Percentiles rank a stretch among this genome's conserved stretches.
Evolutionary conservation across 805 yeast genomes (phyloP).

Genomic region (Candida bentonensis): DNA sequence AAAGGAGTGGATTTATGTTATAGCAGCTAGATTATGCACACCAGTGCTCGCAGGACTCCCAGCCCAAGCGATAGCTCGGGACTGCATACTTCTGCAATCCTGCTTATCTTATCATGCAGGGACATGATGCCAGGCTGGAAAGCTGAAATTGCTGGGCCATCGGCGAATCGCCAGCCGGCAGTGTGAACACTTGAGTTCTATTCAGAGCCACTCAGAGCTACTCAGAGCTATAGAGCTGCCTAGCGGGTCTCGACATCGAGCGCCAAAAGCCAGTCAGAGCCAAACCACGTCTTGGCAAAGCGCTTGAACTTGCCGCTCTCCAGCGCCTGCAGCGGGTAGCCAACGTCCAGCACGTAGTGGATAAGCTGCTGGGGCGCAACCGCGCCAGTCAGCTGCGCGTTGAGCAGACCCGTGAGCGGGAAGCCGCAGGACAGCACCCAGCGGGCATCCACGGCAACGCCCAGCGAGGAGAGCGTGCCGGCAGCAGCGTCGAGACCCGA

Average conservation of each 20-base stretch:
- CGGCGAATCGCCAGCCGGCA: no score
- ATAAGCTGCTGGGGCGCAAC: constrained; percentile 33
- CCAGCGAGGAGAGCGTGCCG: constrained; percentile 29
- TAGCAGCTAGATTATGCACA: no score
- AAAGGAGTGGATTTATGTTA: no score
- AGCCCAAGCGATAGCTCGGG: no score
- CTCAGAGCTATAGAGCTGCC: no score
- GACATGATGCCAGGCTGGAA: no score
- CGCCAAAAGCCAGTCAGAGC: not conserved
- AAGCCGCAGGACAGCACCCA: constrained; percentile 61
- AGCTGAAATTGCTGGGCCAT: no score
- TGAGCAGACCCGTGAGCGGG: constrained; percentile 50
- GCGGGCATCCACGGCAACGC: constrained; percentile 27
- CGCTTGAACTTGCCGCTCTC: constrained; percentile 17
- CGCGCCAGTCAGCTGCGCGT: constrained; percentile 44
- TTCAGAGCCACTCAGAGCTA: no score
- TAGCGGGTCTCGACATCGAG: not conserved
- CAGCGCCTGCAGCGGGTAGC: constrained; percentile 49
- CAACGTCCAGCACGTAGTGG: constrained; percentile 56
- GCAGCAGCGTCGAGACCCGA: constrained; percentile 76
- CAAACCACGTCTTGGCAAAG: constrained; percentile 1
- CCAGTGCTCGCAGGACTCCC: no score
- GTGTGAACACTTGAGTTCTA: no score
- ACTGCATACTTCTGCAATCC: no score
- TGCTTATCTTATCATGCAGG: no score